A percentile compares a stretch with the other conserved stretches of the same genome.
Evolutionary conservation across 2,329 filamentous ascomycete species (phyloP).

Genomic region (Apiospora marii): DNA sequence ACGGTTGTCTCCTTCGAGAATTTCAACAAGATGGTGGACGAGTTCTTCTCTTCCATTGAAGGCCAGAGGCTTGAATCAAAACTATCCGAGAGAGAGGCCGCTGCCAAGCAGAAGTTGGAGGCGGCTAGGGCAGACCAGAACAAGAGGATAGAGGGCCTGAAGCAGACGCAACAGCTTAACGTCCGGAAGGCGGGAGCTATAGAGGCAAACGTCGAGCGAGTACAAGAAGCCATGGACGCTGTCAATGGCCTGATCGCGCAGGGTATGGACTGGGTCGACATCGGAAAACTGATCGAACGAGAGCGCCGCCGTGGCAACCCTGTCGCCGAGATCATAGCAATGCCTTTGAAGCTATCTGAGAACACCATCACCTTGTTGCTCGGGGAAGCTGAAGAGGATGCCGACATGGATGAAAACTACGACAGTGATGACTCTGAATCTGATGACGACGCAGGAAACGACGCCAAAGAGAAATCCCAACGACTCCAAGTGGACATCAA

Average conservation of each 20-base stretch:
- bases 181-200: constrained; percentile 89
- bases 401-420: constrained; percentile 55
- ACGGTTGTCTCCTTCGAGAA: constrained; percentile 79
- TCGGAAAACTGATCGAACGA: constrained; percentile 85
- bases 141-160: constrained; percentile 83
- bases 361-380: constrained; percentile 85
- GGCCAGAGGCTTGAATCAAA: constrained; percentile 89
- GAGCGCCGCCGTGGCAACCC: constrained; percentile 84
- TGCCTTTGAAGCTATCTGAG: constrained; percentile 89
- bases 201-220: constrained; percentile 86
- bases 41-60: constrained; percentile 97
- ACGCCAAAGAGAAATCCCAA: constrained; percentile 55
- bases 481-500: constrained; percentile 82
- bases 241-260: constrained; percentile 91
- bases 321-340: constrained; percentile 84
- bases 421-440: constrained; percentile 63
- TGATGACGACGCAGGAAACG: constrained; percentile 58
- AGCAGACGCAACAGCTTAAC: constrained; percentile 83
- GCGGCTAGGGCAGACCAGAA: constrained; percentile 84
- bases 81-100: constrained; percentile 81
- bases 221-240: constrained; percentile 91
- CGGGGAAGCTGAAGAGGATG: constrained; percentile 70
- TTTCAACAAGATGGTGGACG: constrained; percentile 93
- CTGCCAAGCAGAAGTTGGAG: constrained; percentile 84
- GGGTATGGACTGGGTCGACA: constrained; percentile 97